Evolutionary conservation across 345 rosid genomes (phyloP).

Genomic region (Melastoma malabathricum): DNA sequence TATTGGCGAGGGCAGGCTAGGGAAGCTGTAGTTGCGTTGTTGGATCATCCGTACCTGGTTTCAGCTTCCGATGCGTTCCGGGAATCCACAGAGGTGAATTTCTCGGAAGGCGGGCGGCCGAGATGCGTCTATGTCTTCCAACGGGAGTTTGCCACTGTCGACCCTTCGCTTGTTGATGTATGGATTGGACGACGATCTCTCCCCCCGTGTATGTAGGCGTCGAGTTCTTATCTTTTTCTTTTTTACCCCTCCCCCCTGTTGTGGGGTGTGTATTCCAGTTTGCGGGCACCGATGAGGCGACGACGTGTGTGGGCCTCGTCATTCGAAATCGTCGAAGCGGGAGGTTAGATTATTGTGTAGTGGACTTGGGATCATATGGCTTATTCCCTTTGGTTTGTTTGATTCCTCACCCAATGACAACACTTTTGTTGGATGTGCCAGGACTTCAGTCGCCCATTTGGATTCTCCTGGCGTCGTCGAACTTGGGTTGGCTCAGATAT

Average conservation of each 20-base stretch:
- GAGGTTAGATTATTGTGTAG: conserved; percentile 31
- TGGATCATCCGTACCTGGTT: conserved; percentile 44
- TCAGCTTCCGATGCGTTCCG: conserved; percentile 38
- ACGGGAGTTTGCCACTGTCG: conserved; percentile 64
- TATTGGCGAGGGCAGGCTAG: conserved; percentile 26
- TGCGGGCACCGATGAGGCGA: conserved; percentile 81
- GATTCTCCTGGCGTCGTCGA: conserved; percentile 59
- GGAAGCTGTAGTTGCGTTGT: conserved; percentile 26
- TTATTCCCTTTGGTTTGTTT: neutral
- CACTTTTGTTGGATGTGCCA: conserved; percentile 13
- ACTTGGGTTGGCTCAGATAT: conserved; percentile 57
- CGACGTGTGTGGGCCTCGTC: conserved; percentile 72
- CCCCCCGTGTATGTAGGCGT: too few species aligned
- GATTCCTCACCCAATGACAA: neutral
- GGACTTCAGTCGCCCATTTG: conserved; percentile 81
- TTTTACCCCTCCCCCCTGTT: too few species aligned
- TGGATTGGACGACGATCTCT: conserved; percentile 9
- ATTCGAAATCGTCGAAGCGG: conserved; percentile 55
- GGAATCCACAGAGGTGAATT: conserved; percentile 32
- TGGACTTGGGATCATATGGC: neutral
- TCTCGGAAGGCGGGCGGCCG: conserved; percentile 8
- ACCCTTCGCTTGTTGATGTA: conserved; percentile 64
- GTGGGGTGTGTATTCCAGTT: too few species aligned
- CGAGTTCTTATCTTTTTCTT: too few species aligned
- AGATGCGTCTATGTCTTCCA: conserved; percentile 65